Percentiles rank a stretch among this genome's conserved stretches.
phyloP scores from a whole-genome alignment of 768 basidiomycete genomes.

The Pseudohyphozyma bogoriensis region DNA sequence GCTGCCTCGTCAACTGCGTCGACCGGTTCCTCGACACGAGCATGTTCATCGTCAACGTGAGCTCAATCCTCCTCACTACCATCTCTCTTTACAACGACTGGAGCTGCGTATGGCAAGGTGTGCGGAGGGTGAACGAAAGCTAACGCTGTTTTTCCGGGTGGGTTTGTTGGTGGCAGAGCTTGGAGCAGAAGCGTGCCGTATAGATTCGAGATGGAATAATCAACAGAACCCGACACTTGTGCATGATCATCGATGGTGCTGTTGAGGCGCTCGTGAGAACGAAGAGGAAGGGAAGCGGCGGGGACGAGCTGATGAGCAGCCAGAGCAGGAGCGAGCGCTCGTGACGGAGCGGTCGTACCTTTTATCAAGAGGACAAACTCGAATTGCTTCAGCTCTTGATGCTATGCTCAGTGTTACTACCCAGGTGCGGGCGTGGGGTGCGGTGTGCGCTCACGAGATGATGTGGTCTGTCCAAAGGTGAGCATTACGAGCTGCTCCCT shows the following conservation, averaged over 20 bases:
- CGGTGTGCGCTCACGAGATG: too few relatives aligned
- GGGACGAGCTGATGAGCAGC: background rate
- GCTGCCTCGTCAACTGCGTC: constrained; percentile 79
- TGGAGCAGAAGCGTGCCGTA: background rate
- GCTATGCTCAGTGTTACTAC: too few relatives aligned
- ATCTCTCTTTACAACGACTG: too few relatives aligned
- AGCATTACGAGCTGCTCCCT: too few relatives aligned
- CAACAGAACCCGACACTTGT: background rate
- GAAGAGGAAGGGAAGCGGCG: background rate
- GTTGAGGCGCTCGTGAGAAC: background rate
- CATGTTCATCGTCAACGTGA: constrained; percentile 70
- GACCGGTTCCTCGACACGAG: constrained; percentile 83
- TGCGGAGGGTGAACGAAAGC: too few relatives aligned
- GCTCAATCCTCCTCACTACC: too few relatives aligned
- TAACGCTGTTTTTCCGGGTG: too few relatives aligned
- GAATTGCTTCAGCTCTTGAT: too few relatives aligned
- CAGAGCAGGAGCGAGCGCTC: background rate
- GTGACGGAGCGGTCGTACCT: background rate
- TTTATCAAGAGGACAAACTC: background rate
- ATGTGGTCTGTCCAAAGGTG: too few relatives aligned
- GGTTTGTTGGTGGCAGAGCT: too few relatives aligned
- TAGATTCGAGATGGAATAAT: background rate
- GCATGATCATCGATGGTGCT: background rate
- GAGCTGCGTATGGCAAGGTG: too few relatives aligned
- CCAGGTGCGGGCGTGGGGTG: too few relatives aligned